A percentile compares a stretch with the other conserved stretches of the same genome.
phyloP scores from a whole-genome alignment of 2,329 filamentous ascomycete species.

The Monosporascus sp. region DNA sequence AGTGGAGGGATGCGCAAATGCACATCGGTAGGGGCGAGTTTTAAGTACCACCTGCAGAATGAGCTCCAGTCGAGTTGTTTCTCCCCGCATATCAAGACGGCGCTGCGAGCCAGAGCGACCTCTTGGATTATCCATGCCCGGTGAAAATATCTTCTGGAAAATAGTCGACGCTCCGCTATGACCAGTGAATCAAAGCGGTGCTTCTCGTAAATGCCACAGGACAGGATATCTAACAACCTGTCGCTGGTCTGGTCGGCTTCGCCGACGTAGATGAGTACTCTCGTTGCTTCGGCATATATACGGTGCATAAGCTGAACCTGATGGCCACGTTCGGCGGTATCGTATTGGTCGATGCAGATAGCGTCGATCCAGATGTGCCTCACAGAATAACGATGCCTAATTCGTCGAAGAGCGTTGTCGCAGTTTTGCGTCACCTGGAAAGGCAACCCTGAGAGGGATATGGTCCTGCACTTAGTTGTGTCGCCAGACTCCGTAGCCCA shows the following conservation, averaged over 20 bases:
- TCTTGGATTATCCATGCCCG: conserved; percentile 11
- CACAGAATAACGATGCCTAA: not conserved
- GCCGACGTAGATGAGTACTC: conserved; percentile 5
- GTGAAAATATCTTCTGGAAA: conserved; percentile 6
- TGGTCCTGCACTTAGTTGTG: not conserved
- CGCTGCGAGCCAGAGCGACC: conserved; percentile 4
- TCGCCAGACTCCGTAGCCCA: conserved; percentile 10
- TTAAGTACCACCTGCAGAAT: not conserved
- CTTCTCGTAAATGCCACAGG: not conserved
- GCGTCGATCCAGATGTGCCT: conserved; percentile 5
- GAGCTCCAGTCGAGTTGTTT: not conserved
- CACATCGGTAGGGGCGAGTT: too few relatives aligned
- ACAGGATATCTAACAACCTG: not conserved
- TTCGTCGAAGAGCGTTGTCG: conserved; percentile 1
- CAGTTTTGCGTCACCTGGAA: conserved; percentile 6
- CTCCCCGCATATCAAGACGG: conserved; percentile 4
- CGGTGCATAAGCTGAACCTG: conserved; percentile 9
- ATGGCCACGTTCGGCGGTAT: conserved; percentile 5
- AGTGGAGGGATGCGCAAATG: not conserved
- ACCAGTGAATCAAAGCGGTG: not conserved
- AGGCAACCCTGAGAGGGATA: conserved; percentile 1
- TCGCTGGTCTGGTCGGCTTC: not conserved
- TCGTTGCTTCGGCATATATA: conserved; percentile 7
- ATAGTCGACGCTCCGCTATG: not conserved
- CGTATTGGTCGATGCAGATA: not conserved